Conservation (phyloP, 805 yeast species). For the Candida qinlingensis region DNA sequence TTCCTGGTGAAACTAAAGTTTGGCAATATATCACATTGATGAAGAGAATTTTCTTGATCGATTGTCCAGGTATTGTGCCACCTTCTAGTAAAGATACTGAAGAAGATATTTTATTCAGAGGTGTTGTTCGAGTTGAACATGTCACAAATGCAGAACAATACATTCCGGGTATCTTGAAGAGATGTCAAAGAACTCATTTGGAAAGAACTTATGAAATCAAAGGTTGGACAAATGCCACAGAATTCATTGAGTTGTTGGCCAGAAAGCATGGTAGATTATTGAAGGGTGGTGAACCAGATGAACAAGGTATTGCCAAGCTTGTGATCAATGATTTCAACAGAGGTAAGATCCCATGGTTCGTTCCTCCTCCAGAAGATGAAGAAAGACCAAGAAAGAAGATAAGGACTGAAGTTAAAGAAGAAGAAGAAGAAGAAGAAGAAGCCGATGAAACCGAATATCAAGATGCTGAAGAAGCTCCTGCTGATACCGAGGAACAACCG, state of each 20-base stretch:
- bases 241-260: constrained; percentile 86
- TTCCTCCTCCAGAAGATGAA: constrained; percentile 81
- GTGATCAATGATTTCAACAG: constrained; percentile 92
- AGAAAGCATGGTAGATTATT: constrained; percentile 88
- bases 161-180: constrained; percentile 77
- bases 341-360: constrained; percentile 98
- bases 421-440: constrained; percentile 8
- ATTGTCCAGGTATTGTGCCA: constrained; percentile 99
- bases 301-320: constrained; percentile 84
- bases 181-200: constrained; percentile 84
- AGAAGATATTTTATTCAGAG: constrained; percentile 88
- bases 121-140: constrained; percentile 98
- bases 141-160: constrained; percentile 94
- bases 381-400: constrained; percentile 31
- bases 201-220: constrained; percentile 93
- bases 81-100: constrained; percentile 87
- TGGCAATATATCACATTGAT: constrained; percentile 98
- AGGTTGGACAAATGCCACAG: constrained; percentile 79
- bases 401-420: constrained; percentile 22
- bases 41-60: constrained; percentile 93
- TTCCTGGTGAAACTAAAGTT: constrained; percentile 98
- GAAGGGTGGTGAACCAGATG: constrained; percentile 98
- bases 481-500: not conserved
- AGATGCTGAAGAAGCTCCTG: constrained; percentile 26
- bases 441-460: constrained; percentile 2